Base-by-base conservation (phyloP, 148 eudicot species). In the Diospyros kaki region DNA sequence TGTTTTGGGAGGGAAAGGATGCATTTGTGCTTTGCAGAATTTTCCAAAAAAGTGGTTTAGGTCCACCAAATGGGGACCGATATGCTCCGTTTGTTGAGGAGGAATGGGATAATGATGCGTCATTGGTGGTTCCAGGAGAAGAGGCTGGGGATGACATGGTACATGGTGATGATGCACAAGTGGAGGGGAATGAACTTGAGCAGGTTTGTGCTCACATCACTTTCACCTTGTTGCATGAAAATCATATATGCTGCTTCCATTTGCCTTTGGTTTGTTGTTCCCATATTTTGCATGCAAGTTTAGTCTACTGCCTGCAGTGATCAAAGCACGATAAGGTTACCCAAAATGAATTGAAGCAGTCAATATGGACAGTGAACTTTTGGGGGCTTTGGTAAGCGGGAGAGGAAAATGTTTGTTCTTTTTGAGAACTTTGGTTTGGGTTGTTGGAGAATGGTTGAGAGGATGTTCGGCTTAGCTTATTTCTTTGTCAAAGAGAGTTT, bases 121-220 rank as follows among this genome's bases (percentile, higher is more conserved):
- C 77, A 13, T 64, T 81, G 69, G 64, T 87, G 58, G 81, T 89
- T 70, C 93, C 90, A 5, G 90, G 93, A 66, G 89, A 58, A 84
- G 89, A 82, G 67, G 83, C 84, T 68, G 93, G 86, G 62, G 93
- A 89, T 71, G 90, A 89, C n/a, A 75, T 68, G 5, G 77, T 60
- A 15, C 82, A 81, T 73, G 83, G 80, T 78, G 89, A 87, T 76
- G 90, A 83, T 74, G 75, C 86, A 60, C 87, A 85, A 67, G 73
- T 75, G 59, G 93, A 87, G 73, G 89, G 85, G 65, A 82, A 86
- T 77, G 78, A 73, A 15, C 60, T 61, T 77, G 75, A 67, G 43
- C 55, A 72, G 71, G 70, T 79, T 68, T 78, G 77, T 48, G 65
- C 40, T 70, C 44, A 43, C 59, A 39, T 48, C 10, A 15, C 41